phyloP scores from a whole-genome alignment of 768 basidiomycete species.

The Cyclocybe aegerita region DNA sequence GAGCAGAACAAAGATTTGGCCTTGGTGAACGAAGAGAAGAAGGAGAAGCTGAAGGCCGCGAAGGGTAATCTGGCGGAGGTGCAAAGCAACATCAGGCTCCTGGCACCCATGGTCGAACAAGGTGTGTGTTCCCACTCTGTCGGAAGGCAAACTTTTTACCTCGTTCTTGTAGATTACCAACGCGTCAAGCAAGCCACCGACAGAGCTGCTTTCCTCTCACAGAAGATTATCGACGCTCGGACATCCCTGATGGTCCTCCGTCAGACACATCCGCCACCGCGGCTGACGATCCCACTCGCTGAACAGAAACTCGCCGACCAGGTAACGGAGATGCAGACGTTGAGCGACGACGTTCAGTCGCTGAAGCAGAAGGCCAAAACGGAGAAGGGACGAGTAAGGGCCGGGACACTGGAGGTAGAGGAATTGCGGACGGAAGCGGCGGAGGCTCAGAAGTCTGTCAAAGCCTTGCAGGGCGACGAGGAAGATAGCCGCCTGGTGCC shows the following conservation, averaged over 20 bases:
- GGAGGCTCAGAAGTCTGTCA: conserved; percentile 70
- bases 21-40: conserved; percentile 65
- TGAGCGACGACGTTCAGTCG: conserved; percentile 63
- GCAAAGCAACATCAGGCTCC: conserved; percentile 57
- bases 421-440: conserved; percentile 56
- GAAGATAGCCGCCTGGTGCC: conserved; percentile 65
- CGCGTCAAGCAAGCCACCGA: conserved; percentile 51
- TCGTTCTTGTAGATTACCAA: conserved; percentile 49
- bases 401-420: conserved; percentile 54
- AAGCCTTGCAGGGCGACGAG: conserved; percentile 53
- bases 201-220: conserved; percentile 59
- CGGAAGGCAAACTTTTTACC: neutral
- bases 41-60: conserved; percentile 60
- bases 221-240: conserved; percentile 82
- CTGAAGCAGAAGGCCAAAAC: conserved; percentile 49
- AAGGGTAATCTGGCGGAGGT: conserved; percentile 65
- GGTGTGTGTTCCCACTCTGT: conserved; percentile 33
- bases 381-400: conserved; percentile 64
- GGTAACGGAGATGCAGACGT: conserved; percentile 74
- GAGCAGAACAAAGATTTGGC: conserved; percentile 75
- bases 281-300: conserved; percentile 75
- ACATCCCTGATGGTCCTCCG: conserved; percentile 78
- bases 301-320: conserved; percentile 74
- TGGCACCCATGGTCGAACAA: conserved; percentile 70
- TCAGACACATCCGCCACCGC: conserved; percentile 76